Base-by-base conservation (phyloP, 345 rosid species). In the Cochlearia excelsa region DNA sequence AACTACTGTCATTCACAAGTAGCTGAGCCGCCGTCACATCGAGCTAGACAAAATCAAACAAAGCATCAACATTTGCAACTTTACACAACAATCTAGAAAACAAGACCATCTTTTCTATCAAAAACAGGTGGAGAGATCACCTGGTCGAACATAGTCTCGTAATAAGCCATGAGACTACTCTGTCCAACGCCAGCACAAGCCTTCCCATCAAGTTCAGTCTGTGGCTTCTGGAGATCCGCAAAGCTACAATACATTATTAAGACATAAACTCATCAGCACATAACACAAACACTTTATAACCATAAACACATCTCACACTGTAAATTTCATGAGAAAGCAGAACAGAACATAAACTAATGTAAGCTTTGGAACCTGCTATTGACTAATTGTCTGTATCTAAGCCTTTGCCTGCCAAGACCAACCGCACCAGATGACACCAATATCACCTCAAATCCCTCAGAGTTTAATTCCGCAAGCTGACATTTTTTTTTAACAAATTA, bases 131-230 rank as follows among this genome's bases (percentile, higher is more conserved):
- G 23, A 16, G 9, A 46, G 68, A 55, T 47, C 54, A 84, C 87
- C 96, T 94, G 90, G 63, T 78, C 75, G 52, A 94, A 94, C 77
- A 94, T 68, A 38, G 90, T 63, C 81, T 94, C 99, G 71, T 90
- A 94, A 44, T 90, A 75, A 68, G 99, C 90, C 99, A 94, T 90
- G 33, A 94, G 85, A 74, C 95, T 78, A 57, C 83, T 94, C 70
- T 94, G 99, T 68, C 99, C 99, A 68, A 94, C 99, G 71, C 90
- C 99, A 26, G 99, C 99, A 73, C 97, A 94, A 26, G 92, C 99
- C 82, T 94, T 94, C 61, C 99, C 99, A 75, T 85, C 90, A 63
- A 90, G 81, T 51, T 94, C 97, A 60, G 57, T 59, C 74, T 81
- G 99, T 35, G 97, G 97, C 66, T 90, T 90, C 72, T 94, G 99